These are phyloP conservation scores for Coffea canephora DNA, from an alignment of 257 asterid species.

Conservation along the genomic window DNA sequence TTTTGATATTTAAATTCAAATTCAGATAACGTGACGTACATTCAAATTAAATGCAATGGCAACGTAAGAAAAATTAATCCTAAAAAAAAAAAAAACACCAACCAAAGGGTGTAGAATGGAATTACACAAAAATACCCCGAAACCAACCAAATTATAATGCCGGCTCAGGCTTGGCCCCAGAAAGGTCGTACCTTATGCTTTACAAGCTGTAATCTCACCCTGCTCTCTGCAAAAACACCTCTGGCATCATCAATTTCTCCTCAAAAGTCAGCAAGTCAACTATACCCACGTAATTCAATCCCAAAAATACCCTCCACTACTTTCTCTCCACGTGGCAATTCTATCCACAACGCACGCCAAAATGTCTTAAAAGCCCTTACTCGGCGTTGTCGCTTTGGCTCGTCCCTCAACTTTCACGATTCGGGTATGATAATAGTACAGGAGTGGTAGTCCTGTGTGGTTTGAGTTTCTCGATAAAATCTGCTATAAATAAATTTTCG, in stretches of 20 bases:
- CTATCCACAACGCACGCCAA: constrained; percentile 5
- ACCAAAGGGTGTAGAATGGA: neutral
- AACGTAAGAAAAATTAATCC: too few species aligned
- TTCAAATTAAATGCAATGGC: too few species aligned
- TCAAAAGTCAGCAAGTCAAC: constrained; percentile 14
- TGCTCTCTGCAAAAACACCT: neutral
- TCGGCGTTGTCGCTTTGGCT: neutral
- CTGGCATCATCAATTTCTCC: neutral
- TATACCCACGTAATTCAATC: constrained; percentile 16
- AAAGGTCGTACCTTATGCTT: neutral
- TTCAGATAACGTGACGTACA: too few species aligned
- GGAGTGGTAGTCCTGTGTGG: neutral
- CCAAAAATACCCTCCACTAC: constrained; percentile 31
- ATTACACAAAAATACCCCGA: neutral
- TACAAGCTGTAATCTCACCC: constrained; percentile 3
- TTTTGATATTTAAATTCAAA: too few species aligned
- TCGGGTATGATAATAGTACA: neutral
- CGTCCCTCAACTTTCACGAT: neutral
- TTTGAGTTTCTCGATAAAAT: neutral
- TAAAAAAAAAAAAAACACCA: too few species aligned
- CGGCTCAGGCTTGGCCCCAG: neutral
- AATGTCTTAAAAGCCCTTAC: neutral
- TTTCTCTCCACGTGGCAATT: constrained; percentile 31
- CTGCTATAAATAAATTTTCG: neutral
- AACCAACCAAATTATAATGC: neutral